These are phyloP conservation scores for Striga hermonthica DNA, from an alignment of 305 asterid species.

Conservation along the genomic window DNA sequence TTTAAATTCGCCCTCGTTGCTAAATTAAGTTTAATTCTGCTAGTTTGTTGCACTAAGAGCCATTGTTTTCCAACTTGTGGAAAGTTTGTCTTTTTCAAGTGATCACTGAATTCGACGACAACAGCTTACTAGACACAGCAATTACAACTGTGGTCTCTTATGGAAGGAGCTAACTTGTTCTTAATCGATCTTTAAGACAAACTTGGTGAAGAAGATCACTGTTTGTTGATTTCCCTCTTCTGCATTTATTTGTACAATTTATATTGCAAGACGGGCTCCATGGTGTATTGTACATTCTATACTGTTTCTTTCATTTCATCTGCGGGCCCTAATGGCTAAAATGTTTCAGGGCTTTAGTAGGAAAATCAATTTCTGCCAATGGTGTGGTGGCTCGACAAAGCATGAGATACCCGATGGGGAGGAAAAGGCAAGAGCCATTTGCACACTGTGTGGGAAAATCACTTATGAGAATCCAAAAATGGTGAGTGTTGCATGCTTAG, in stretches of 20 bases:
- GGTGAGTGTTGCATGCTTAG: slow-evolving; percentile 43
- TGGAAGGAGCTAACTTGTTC: no score
- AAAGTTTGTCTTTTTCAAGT: not conserved
- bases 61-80: not conserved
- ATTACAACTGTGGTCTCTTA: no score
- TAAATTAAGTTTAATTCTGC: not conserved
- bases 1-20: not conserved
- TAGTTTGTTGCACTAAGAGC: not conserved
- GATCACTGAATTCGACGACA: not conserved
- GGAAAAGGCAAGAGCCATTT: slow-evolving; percentile 80
- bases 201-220: no score
- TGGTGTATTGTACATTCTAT: no score
- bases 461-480: slow-evolving; percentile 93
- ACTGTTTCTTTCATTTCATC: not conserved
- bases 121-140: no score
- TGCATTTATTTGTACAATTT: no score
- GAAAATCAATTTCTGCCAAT: slow-evolving; percentile 86
- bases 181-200: no score
- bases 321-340: slow-evolving; percentile 26
- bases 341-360: slow-evolving; percentile 52
- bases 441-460: slow-evolving; percentile 79
- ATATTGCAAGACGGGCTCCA: no score
- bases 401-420: slow-evolving; percentile 91
- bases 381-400: slow-evolving; percentile 89
- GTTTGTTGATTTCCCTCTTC: no score